Evolutionary conservation across 2,329 filamentous ascomycete species (phyloP), one percentile per base, ranked within the genome.

Genomic region (Hansfordia pulvinata): DNA sequence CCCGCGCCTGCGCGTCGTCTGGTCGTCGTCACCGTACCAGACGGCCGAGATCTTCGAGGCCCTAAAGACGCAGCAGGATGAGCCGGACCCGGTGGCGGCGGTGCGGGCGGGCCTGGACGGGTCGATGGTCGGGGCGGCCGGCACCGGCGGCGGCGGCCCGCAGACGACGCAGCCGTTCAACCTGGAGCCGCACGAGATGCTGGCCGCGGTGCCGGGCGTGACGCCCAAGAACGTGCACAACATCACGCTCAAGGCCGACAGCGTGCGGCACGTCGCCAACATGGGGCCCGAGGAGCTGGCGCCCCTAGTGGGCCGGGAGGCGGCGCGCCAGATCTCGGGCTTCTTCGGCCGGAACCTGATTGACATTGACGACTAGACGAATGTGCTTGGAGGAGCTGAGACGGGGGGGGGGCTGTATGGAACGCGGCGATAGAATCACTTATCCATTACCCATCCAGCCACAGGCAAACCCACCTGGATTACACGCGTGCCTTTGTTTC

Each of bases 1-100:
- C 42, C 90, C 90, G 0, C 73, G 73, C 13, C 65, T 98, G 25
- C 78, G 83, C 37, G 80, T 98, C 40, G 84, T 98, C 40, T 98
- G 90, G 90, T 90, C 81, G 7, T 82, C 73, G 7, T 85, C 78
- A 8, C 88, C 90, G 0, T 93, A 93, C 46, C 86, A 98, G 51
- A 96, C 90, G 1, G 90, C 90, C 2, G 86, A 96, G 57, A 96
- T 98, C 35, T 96, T 98, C 48, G 78, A 86, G 42, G 77, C 84
- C 38, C 68, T 98, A 29, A 98, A 98, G 58, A 79, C 84, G 38
- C 78, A 85, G 42, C 79, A 88, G 40, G 64, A 76, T 3, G 90
- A 98, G 53, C 90, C 90, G 0, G 86, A 98, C 48, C 90, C 90
- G 2, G 66, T 93, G 19, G 74, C 73, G 3, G 90, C 90, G 0